Base-by-base conservation (phyloP, 495 filamentous ascomycete genomes). In the Aspergillus saccharolyticus region DNA sequence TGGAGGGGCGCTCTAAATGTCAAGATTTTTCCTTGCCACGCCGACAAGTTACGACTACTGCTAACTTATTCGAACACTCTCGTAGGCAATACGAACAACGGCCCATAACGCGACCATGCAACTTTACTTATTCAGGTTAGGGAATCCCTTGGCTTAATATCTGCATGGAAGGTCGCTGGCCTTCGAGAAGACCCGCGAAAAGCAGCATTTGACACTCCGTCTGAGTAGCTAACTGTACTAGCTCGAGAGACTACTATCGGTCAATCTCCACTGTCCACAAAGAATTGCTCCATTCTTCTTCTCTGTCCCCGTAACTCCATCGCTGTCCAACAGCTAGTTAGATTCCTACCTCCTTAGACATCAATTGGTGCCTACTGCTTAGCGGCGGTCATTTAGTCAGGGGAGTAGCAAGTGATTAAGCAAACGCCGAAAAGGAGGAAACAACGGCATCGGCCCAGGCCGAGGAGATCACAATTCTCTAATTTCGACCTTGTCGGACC, bases 101-200 rank as follows among this genome's bases (percentile, higher is more conserved):
- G 53, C 54, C 58, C 50, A 49, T 48, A 39, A 15, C 5, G 53
- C 54, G 21, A 56, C 24, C 50, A 44, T 44, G 17, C 17, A 17
- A 28, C 47, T 54, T 39, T 57, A 46, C 51, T 54, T 15, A 25
- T 44, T 49, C 4, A 2, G 48, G 54, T 52, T 61, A 61, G 58
- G 24, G 18, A 30, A 22, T 44, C 44, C 10, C 19, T 33, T 49
- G 43, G 54, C 33, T 53, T 47, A 57, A 62, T 52, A 25, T 47
- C 58, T 55, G 52, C 55, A 58, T 62, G 52, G 59, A 62, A 55
- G 51, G 33, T 42, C 42, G 50, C 28, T 44, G 54, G 43, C 45
- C 59, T 62, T 62, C 59, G 55, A 58, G 59, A 62, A 62, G 44
- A 19, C 21, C n/a, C 21, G 49, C 24, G 24, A 24, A 55, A 20